phyloP scores from a whole-genome alignment of 192 early-diverging fungal species.

The Backusella luteola region DNA sequence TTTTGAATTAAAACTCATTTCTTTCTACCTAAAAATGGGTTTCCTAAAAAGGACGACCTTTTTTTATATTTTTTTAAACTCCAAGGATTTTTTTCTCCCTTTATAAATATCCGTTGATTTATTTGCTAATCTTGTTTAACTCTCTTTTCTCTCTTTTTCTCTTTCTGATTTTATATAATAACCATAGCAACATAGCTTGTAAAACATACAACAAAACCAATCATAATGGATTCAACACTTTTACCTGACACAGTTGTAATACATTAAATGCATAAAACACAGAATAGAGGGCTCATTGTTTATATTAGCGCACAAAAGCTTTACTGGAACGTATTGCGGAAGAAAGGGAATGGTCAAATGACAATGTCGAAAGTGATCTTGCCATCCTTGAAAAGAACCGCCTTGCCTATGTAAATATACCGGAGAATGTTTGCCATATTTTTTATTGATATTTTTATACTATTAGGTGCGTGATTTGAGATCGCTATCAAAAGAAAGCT shows the following conservation, averaged over 20 bases:
- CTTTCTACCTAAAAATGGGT: neutral
- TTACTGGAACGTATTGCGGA: neutral
- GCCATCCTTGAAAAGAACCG: constrained; percentile 5
- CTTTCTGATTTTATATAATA: neutral
- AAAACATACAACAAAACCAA: neutral
- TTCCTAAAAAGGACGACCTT: neutral
- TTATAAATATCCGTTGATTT: constrained; percentile 1
- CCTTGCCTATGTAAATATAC: neutral
- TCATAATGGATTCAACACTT: neutral
- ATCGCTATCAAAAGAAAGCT: constrained; percentile 16
- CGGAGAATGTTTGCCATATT: neutral
- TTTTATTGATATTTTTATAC: neutral
- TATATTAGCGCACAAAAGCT: neutral
- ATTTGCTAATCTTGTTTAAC: no score
- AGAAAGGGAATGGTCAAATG: constrained; percentile 12
- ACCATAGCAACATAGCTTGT: neutral
- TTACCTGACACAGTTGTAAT: constrained; percentile 7
- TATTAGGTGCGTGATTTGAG: constrained; percentile 5
- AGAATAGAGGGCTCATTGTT: neutral
- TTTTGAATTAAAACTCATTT: neutral
- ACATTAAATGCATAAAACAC: neutral
- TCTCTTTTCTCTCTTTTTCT: neutral
- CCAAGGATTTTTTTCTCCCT: neutral
- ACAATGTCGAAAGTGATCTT: neutral
- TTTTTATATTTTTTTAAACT: neutral